Conservation (phyloP, 1,284 basidiomycete genomes). For the Ceratobasidium theobromae region DNA sequence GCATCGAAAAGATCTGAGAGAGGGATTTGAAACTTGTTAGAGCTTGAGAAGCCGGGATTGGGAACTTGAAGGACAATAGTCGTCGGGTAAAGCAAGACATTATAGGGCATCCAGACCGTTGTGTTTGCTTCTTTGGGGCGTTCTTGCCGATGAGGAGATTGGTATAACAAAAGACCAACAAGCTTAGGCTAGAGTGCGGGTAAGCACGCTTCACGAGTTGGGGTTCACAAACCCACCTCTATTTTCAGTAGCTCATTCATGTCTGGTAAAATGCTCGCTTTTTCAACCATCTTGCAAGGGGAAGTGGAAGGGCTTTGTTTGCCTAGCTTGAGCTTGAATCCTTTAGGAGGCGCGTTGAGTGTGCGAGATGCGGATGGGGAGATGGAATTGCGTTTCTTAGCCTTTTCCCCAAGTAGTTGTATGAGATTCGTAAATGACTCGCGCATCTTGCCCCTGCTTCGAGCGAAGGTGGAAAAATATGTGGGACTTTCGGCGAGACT, state of each 20-base stretch:
- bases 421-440: conserved; percentile 24
- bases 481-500: conserved; percentile 1
- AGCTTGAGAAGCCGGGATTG: conserved; percentile 19
- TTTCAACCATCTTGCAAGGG: neutral
- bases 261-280: neutral
- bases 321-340: conserved; percentile 9
- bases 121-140: neutral
- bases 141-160: conserved; percentile 12
- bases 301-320: neutral
- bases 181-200: neutral
- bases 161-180: conserved; percentile 6
- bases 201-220: neutral
- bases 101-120: conserved; percentile 17
- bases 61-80: conserved; percentile 8
- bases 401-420: conserved; percentile 12
- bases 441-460: conserved; percentile 12
- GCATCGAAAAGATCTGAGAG: neutral
- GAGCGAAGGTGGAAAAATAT: conserved; percentile 19
- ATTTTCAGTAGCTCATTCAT: neutral
- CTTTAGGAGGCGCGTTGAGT: neutral
- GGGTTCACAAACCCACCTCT: neutral
- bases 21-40: conserved; percentile 1
- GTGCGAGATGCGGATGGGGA: neutral
- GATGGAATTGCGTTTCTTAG: conserved; percentile 12
- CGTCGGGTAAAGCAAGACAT: conserved; percentile 8